These are phyloP conservation scores for Trichoderma pleuroti DNA, from an alignment of 2,329 filamentous ascomycete genomes.

Conservation along the genomic window DNA sequence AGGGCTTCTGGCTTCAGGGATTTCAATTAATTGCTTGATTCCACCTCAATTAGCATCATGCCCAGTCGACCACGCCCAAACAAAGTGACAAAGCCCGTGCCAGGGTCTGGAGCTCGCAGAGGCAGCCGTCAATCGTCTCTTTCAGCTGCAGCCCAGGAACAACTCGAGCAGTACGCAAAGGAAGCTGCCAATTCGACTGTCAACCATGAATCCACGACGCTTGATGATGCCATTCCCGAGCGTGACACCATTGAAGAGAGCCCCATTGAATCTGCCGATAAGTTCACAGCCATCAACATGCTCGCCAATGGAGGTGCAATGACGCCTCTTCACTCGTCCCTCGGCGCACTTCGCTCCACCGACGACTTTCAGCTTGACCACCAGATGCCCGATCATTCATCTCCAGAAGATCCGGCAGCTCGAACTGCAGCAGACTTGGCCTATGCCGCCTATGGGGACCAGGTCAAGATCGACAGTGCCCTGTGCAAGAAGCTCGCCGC, in stretches of 20 bases:
- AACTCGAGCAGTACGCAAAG: slow-evolving; percentile 31
- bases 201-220: not conserved
- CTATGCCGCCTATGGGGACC: slow-evolving; percentile 43
- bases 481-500: slow-evolving; percentile 52
- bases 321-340: slow-evolving; percentile 7
- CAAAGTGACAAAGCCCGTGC: slow-evolving; percentile 43
- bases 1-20: not conserved
- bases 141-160: slow-evolving; percentile 27
- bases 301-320: slow-evolving; percentile 19
- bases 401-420: slow-evolving; percentile 6
- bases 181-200: slow-evolving; percentile 10
- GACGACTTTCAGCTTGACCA: slow-evolving; percentile 17
- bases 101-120: slow-evolving; percentile 20
- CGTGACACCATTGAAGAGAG: not conserved
- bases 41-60: slow-evolving; percentile 10
- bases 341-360: slow-evolving; percentile 7
- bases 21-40: not conserved
- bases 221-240: not conserved
- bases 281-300: slow-evolving; percentile 17
- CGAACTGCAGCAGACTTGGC: slow-evolving; percentile 48
- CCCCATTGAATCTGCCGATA: slow-evolving; percentile 18
- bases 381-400: slow-evolving; percentile 11
- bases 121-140: slow-evolving; percentile 29
- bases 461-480: slow-evolving; percentile 50
- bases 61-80: slow-evolving; percentile 37